Evolutionary conservation across 345 rosid species (phyloP), one percentile per base, ranked within the genome.

Genomic region (Brassica cretica): DNA sequence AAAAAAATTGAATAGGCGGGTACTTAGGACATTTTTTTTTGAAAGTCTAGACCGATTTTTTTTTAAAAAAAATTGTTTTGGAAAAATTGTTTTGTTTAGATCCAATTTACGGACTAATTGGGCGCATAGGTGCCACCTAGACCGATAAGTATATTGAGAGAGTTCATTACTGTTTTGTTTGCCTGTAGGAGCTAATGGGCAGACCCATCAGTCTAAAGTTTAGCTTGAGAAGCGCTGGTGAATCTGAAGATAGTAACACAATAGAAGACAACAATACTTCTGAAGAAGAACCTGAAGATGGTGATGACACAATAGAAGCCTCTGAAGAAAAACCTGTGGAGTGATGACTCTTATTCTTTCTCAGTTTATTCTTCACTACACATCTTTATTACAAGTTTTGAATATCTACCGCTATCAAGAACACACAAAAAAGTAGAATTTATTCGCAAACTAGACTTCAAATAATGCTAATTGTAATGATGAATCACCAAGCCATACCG

Each of bases 161-260:
- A 53, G 8, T 51, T 29, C n/a, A 64, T 8, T 12, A 59, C 61
- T 32, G 3, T 77, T 60, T 78, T n/a, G 15, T 66, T 78, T 41
- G 14, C 37, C 29, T 80, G 72, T 78, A 92, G 97, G 94, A 92
- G 78, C 80, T 94, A 76, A 88, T 92, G 97, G 97, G 89, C 15
- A 89, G 97, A 12, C 89, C 97, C 44, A 8, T 94, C 76, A 83
- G 78, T 65, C 85, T 94, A 49, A 94, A 92, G 81, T 79, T 91
- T 78, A 89, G 90, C 30, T 82, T 88, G 44, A 82, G 61, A 65
- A 84, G 25, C 30, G 82, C 73, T 8, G 81, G 77, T 25, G 91
- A 85, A 83, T 80, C 93, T 61, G 83, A 58, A 75, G 86, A 72
- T 56, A 79, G 81, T 53, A 78, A 76, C 61, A 81, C 76, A 59